Base-by-base conservation (phyloP, 345 rosid species). In the Hirschfeldia incana region DNA sequence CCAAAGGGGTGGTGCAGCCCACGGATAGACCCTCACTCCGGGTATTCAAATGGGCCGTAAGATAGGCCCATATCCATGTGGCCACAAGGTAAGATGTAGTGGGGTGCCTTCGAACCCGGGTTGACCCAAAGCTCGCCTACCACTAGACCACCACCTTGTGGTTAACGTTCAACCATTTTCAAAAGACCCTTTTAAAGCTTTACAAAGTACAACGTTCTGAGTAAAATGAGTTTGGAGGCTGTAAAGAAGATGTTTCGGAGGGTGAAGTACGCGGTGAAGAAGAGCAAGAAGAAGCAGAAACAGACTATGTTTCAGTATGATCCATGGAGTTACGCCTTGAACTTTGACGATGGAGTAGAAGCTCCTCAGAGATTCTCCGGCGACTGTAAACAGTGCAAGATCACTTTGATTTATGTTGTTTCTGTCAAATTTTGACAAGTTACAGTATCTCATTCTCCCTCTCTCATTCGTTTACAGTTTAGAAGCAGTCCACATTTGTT, bases 291-390 rank as follows among this genome's bases (percentile, higher is more conserved):
- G 36, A 83, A 78, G 36, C 81, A 66, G 69, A 74, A 65, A 5
- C 85, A 76, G 70, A 82, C 82, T 29, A 81, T 81, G 82, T 94
- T 92, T 80, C 97, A 89, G 84, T 94, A 92, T 85, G 98, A 94
- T 86, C 98, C 98, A 33, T 90, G 87, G 61, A 94, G 98, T 72
- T 94, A 94, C 75, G 90, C 91, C 12, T 84, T 89, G 39, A 89
- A 93, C 77, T 91, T 93, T 69, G 98, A 93, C 66, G 94, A 93
- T 69, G 94, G 94, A 16, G 81, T 37, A 51, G 80, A 34, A 13
- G 33, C 51, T 36, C 44, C 71, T 46, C 65, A 76, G 60, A 83
- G 69, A 42, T 32, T 16, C 65, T 69, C 46, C 10, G 65, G 71
- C 9, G 81, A 75, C 30, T 68, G 36, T 69, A 81, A 80, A 32